Conservation (phyloP, 441 rosid species). For the Biscutella auriculata region DNA sequence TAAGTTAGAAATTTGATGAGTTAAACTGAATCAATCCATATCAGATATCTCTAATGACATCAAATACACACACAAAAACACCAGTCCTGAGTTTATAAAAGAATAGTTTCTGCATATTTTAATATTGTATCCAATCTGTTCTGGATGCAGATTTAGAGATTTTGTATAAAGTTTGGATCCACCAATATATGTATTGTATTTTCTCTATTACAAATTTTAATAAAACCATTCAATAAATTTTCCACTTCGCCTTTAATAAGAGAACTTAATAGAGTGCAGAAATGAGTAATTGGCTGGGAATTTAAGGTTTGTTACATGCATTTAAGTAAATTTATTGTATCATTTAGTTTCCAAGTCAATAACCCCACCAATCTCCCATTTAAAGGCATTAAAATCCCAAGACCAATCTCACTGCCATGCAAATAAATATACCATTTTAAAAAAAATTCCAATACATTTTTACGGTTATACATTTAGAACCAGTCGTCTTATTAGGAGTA, state of each 20-base stretch:
- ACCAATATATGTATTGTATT: too few relatives aligned
- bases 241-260: background rate
- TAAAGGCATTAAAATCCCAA: constrained; percentile 18
- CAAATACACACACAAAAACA: too few relatives aligned
- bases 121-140: too few relatives aligned
- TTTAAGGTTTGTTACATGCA: constrained; percentile 20
- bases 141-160: too few relatives aligned
- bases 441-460: constrained; percentile 6
- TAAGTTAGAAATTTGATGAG: too few relatives aligned
- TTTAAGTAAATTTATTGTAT: background rate
- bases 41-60: too few relatives aligned
- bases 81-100: too few relatives aligned
- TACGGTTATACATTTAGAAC: constrained; percentile 13
- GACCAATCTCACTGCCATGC: constrained; percentile 22
- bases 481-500: constrained; percentile 18
- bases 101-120: too few relatives aligned
- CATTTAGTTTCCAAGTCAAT: constrained; percentile 8
- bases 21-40: too few relatives aligned
- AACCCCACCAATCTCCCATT: constrained; percentile 19
- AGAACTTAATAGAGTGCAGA: background rate
- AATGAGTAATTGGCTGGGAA: constrained; percentile 6
- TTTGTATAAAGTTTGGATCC: too few relatives aligned
- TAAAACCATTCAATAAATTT: background rate
- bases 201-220: background rate
- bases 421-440: constrained; percentile 15